Conservation (phyloP, 2,329 filamentous ascomycete genomes). For the Diaporthe vaccinii region DNA sequence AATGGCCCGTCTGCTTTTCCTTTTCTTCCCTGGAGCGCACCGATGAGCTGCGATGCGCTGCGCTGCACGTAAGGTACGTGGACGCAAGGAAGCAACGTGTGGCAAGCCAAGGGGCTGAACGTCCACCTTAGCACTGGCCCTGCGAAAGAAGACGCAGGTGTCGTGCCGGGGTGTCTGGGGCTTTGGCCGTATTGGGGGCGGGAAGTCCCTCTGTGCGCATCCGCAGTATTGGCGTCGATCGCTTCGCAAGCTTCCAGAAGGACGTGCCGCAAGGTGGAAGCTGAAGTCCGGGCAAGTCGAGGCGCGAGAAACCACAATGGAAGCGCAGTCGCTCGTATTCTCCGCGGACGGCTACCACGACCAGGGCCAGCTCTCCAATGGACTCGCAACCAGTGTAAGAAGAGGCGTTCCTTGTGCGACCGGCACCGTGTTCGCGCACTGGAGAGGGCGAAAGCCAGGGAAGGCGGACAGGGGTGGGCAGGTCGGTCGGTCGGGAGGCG, state of each 20-base stretch:
- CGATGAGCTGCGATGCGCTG: constrained; percentile 32
- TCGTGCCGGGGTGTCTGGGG: constrained; percentile 27
- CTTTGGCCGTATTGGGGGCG: constrained; percentile 41
- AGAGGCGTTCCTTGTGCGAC: constrained; percentile 52
- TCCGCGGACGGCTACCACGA: constrained; percentile 45
- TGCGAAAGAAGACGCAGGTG: constrained; percentile 30
- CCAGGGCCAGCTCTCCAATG: constrained; percentile 48
- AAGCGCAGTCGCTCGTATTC: constrained; percentile 52
- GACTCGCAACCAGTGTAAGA: constrained; percentile 47
- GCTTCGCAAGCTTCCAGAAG: constrained; percentile 40
- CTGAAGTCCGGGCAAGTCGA: constrained; percentile 34
- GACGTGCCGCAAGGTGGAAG: constrained; percentile 30
- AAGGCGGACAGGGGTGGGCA: constrained; percentile 33
- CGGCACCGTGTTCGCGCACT: constrained; percentile 43
- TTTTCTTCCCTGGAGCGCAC: constrained; percentile 34
- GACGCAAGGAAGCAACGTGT: constrained; percentile 39
- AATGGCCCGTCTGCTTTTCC: constrained; percentile 33
- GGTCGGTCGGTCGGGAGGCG: constrained; percentile 36
- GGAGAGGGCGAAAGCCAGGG: constrained; percentile 29
- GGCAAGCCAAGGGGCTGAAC: constrained; percentile 38
- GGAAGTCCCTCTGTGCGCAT: constrained; percentile 37
- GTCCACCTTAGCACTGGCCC: constrained; percentile 34
- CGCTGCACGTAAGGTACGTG: constrained; percentile 33
- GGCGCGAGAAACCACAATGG: constrained; percentile 43
- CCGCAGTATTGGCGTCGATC: constrained; percentile 38